A percentile compares a stretch with the other conserved stretches of the same genome.
These are phyloP conservation scores for Spiraea crenata DNA, from an alignment of 331 rosid species.

Conservation along the genomic window DNA sequence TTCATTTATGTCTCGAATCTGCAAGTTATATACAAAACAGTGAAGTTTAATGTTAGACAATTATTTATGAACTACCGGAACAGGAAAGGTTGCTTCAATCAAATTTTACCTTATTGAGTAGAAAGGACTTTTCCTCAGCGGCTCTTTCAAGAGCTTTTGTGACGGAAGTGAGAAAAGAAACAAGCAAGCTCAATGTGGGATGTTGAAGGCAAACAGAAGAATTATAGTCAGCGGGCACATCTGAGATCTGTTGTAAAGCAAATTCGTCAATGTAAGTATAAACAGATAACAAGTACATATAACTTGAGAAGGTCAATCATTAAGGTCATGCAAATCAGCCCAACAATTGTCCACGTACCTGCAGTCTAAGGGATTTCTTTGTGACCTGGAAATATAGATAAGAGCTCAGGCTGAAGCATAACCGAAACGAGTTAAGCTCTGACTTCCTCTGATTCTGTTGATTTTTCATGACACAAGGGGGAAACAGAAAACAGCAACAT, in stretches of 20 bases:
- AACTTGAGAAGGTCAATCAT: not conserved
- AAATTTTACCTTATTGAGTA: slow-evolving; percentile 66
- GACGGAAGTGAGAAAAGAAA: slow-evolving; percentile 61
- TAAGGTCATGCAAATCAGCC: not conserved
- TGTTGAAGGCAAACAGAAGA: slow-evolving; percentile 57
- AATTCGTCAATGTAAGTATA: not conserved
- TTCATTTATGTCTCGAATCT: slow-evolving; percentile 91
- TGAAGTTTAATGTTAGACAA: not conserved
- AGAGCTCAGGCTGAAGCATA: slow-evolving; percentile 86
- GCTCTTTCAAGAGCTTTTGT: slow-evolving; percentile 81
- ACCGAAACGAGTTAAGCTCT: slow-evolving; percentile 61
- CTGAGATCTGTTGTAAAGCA: slow-evolving; percentile 49
- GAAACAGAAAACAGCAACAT: slow-evolving; percentile 12
- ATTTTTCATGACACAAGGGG: slow-evolving; percentile 9
- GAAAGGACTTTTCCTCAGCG: slow-evolving; percentile 72
- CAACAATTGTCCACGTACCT: slow-evolving; percentile 45
- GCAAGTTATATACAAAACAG: slow-evolving; percentile 21
- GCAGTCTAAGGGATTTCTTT: slow-evolving; percentile 78
- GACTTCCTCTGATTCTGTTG: slow-evolving; percentile 72
- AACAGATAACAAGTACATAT: not conserved
- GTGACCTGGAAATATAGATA: slow-evolving; percentile 84
- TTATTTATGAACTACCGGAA: not conserved
- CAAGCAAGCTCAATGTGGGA: slow-evolving; percentile 69
- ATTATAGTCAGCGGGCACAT: slow-evolving; percentile 44
- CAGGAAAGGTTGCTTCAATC: not conserved